Evolutionary conservation across 768 basidiomycete species (phyloP).

Genomic region (Neoboletus brunneissimus): DNA sequence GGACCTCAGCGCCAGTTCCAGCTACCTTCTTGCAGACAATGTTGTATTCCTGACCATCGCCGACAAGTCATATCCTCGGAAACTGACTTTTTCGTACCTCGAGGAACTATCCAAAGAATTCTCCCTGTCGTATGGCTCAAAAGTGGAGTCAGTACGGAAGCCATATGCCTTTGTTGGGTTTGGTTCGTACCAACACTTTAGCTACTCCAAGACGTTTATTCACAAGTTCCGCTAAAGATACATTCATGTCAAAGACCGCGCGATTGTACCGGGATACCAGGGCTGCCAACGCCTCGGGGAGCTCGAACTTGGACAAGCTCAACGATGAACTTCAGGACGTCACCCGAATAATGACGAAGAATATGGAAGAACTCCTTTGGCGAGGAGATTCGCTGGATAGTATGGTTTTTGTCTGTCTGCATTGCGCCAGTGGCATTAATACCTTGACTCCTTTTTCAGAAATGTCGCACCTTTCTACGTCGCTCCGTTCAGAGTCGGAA

Average conservation of each 20-base stretch:
- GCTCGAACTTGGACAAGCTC: conserved; percentile 75
- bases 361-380: conserved; percentile 99
- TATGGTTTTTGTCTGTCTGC: conserved; percentile 39
- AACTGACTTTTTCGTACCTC: conserved; percentile 95
- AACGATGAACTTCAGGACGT: conserved; percentile 98
- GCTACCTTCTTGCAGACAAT: conserved; percentile 93
- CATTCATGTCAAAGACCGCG: conserved; percentile 98
- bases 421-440: neutral
- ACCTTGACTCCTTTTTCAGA: conserved; percentile 41
- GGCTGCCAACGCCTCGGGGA: conserved; percentile 65
- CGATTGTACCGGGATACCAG: conserved; percentile 93
- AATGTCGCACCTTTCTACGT: conserved; percentile 96
- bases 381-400: conserved; percentile 95
- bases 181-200: conserved; percentile 52
- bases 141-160: conserved; percentile 87
- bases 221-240: conserved; percentile 54
- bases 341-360: conserved; percentile 99
- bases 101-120: conserved; percentile 98
- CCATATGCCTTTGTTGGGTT: conserved; percentile 99
- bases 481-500: conserved; percentile 92
- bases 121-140: conserved; percentile 84
- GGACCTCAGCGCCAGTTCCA: conserved; percentile 32
- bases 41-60: conserved; percentile 94
- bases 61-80: conserved; percentile 95
- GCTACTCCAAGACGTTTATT: conserved; percentile 1